Evolutionary conservation across 768 basidiomycete species (phyloP).

Genomic region (Daedaleopsis sinensis): DNA sequence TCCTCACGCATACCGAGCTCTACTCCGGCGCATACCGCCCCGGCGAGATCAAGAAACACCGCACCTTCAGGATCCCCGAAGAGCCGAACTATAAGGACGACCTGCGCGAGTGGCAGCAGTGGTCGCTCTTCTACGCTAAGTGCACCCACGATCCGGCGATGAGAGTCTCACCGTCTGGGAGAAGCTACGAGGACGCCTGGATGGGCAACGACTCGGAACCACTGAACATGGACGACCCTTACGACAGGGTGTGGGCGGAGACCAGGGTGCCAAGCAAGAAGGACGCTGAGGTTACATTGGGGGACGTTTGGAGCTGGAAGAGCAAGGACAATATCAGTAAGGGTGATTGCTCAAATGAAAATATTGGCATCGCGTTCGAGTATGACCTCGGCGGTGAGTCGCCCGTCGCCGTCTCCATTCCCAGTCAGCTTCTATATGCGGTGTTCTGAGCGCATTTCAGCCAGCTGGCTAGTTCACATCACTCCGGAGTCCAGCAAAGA

Average conservation of each 20-base stretch:
- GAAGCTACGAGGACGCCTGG: not conserved
- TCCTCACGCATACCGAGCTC: slow-evolving; percentile 23
- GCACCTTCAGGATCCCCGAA: slow-evolving; percentile 7
- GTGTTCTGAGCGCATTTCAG: not conserved
- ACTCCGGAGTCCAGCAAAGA: slow-evolving; percentile 21
- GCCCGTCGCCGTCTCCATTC: not conserved
- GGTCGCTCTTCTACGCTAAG: slow-evolving; percentile 14
- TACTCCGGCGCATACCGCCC: slow-evolving; percentile 27
- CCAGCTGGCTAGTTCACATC: slow-evolving; percentile 32
- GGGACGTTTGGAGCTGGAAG: slow-evolving; percentile 30
- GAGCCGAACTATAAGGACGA: slow-evolving; percentile 23
- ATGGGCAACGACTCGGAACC: not conserved
- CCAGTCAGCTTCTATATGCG: no score
- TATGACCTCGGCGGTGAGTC: slow-evolving; percentile 24
- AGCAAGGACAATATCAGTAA: slow-evolving; percentile 25
- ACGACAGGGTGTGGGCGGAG: not conserved
- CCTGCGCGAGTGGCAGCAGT: slow-evolving; percentile 5
- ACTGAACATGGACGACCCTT: slow-evolving; percentile 6
- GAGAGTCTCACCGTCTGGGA: not conserved
- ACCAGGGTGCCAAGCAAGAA: slow-evolving; percentile 5
- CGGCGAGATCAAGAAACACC: slow-evolving; percentile 20
- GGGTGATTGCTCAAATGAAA: slow-evolving; percentile 28
- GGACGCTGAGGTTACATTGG: slow-evolving; percentile 26
- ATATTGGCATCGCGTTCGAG: slow-evolving; percentile 29
- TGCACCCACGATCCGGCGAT: not conserved